phyloP scores from a whole-genome alignment of 805 yeast genomes.

The Candida sphagnicola region DNA sequence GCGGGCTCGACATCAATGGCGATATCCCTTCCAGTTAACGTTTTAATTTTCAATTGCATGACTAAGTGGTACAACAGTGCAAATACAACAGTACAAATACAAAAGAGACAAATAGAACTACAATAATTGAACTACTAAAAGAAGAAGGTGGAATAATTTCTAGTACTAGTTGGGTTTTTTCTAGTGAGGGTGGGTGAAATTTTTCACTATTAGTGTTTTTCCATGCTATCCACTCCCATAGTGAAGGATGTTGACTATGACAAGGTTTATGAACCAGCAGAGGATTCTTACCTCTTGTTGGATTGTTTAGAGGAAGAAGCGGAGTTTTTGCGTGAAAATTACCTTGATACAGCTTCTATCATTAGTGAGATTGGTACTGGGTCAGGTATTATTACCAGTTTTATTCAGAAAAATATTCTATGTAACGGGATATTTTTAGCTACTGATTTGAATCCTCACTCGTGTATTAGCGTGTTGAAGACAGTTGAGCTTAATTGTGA shows the following conservation, averaged over 20 bases:
- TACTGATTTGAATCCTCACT: conserved; percentile 78
- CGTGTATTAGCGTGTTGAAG: conserved; percentile 46
- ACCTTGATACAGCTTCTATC: conserved; percentile 6
- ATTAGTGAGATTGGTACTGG: conserved; percentile 90
- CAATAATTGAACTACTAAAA: no score
- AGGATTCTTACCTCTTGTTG: conserved; percentile 80
- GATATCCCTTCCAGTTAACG: conserved; percentile 80
- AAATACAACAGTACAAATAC: no score
- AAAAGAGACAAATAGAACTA: no score
- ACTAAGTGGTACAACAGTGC: no score
- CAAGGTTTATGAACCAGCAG: conserved; percentile 92
- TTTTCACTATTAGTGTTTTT: neutral
- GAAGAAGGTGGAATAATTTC: no score
- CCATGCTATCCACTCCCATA: conserved; percentile 80
- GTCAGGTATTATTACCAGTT: conserved; percentile 83
- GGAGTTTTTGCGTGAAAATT: conserved; percentile 22
- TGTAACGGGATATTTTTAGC: conserved; percentile 53
- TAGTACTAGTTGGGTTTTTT: no score
- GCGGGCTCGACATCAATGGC: conserved; percentile 69
- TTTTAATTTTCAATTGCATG: conserved; percentile 74
- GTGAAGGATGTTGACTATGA: conserved; percentile 53
- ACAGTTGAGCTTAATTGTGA: conserved; percentile 19
- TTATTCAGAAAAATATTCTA: conserved; percentile 58
- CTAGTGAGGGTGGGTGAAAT: no score
- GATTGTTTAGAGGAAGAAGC: conserved; percentile 72